Percentiles rank a stretch among this genome's conserved stretches.
Conservation (phyloP, 2,329 filamentous ascomycete genomes). For the Sporothrix brasiliensis region DNA sequence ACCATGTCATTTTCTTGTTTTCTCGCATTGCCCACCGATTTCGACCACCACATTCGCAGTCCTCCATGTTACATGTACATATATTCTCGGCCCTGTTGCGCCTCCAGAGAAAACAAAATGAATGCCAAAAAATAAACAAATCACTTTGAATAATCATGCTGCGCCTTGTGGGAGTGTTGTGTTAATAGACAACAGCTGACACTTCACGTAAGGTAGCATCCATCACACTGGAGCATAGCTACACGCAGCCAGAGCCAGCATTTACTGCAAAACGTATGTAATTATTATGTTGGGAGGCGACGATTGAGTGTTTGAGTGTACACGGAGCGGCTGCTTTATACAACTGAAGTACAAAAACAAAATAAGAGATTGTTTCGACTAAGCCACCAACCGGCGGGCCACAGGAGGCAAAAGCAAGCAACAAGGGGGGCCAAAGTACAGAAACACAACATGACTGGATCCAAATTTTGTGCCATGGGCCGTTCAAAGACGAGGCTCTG, state of each 20-base stretch:
- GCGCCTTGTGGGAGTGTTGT: too few relatives aligned
- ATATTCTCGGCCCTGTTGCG: conserved; percentile 26
- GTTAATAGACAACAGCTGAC: not conserved
- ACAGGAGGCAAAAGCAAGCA: not conserved
- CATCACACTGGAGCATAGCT: too few relatives aligned
- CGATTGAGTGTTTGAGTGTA: not conserved
- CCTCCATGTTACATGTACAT: conserved; percentile 23
- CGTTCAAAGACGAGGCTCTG: conserved; percentile 1
- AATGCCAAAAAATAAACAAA: conserved; percentile 22
- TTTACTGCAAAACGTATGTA: not conserved
- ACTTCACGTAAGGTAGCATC: too few relatives aligned
- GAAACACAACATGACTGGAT: not conserved
- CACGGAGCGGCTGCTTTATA: conserved; percentile 14
- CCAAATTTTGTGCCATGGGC: conserved; percentile 1
- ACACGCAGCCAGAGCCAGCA: not conserved
- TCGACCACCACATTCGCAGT: not conserved
- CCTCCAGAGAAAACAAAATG: conserved; percentile 17
- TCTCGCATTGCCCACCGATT: conserved; percentile 4
- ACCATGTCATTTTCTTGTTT: not conserved
- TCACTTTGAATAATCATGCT: not conserved
- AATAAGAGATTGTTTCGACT: conserved; percentile 7
- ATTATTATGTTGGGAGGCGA: not conserved
- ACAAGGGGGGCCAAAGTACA: not conserved
- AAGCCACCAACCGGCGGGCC: not conserved
- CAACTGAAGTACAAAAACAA: conserved; percentile 16